These are phyloP conservation scores for Epichloe coenophiala DNA, from an alignment of 2,329 filamentous ascomycete species.

Conservation along the genomic window DNA sequence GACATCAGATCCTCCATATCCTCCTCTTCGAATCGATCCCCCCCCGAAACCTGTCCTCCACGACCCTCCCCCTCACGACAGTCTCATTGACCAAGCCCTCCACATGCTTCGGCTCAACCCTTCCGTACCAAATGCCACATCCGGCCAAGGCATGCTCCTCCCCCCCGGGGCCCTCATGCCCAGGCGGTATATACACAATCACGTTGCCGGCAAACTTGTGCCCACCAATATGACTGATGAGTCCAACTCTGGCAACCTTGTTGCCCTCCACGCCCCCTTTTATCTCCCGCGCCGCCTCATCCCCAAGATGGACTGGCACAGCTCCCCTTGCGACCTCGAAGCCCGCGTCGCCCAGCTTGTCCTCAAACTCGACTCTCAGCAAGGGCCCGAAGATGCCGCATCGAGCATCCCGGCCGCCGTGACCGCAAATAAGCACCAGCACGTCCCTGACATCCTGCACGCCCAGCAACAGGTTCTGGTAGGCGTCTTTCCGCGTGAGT, in stretches of 20 bases:
- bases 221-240: conserved; percentile 70
- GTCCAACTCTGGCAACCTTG: conserved; percentile 44
- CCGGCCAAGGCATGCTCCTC: conserved; percentile 47
- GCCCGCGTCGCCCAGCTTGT: conserved; percentile 36
- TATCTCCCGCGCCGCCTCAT: conserved; percentile 8
- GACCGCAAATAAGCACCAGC: conserved; percentile 77
- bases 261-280: conserved; percentile 8
- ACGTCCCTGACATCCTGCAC: conserved; percentile 53
- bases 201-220: conserved; percentile 82
- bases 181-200: conserved; percentile 63
- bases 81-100: conserved; percentile 65
- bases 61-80: conserved; percentile 46
- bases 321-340: conserved; percentile 33
- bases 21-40: conserved; percentile 45
- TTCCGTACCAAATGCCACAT: conserved; percentile 69
- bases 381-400: conserved; percentile 73
- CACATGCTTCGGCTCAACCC: conserved; percentile 62
- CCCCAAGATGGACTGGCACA: conserved; percentile 19
- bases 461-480: conserved; percentile 35
- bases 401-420: conserved; percentile 65
- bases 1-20: conserved; percentile 32
- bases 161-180: conserved; percentile 24
- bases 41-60: conserved; percentile 58
- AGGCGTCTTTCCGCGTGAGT: conserved; percentile 36
- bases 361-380: conserved; percentile 56